Percentiles rank a stretch among this genome's conserved stretches.
Conservation (phyloP, 495 filamentous ascomycete species). For the Xylaria venustula region DNA sequence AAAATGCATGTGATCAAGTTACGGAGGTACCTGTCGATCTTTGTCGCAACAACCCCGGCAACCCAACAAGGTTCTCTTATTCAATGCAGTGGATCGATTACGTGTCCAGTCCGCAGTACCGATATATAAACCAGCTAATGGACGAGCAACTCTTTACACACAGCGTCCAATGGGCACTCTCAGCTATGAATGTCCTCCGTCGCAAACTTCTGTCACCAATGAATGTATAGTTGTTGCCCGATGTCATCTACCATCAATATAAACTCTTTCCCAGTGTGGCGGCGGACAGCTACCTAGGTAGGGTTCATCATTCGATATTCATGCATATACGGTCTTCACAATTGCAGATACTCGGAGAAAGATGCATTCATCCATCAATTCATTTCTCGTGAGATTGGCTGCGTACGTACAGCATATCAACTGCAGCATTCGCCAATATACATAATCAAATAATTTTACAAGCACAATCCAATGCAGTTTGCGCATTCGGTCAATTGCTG, state of each 20-base stretch:
- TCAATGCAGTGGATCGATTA: constrained; percentile 2
- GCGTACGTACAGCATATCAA: constrained; percentile 19
- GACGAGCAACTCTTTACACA: no score
- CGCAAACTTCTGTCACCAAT: no score
- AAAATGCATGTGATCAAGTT: not conserved
- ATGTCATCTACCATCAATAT: no score
- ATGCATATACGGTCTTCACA: not conserved
- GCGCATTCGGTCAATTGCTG: not conserved
- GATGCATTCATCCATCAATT: constrained; percentile 8
- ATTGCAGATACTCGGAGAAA: not conserved
- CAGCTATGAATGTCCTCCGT: no score
- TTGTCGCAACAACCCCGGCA: not conserved
- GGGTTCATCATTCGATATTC: no score
- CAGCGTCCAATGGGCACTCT: no score
- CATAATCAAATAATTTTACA: not conserved
- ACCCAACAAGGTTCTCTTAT: constrained; percentile 6
- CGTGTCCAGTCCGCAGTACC: not conserved
- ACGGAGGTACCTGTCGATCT: not conserved
- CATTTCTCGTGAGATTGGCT: constrained; percentile 6
- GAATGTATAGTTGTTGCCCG: no score
- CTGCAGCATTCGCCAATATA: not conserved
- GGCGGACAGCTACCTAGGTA: no score
- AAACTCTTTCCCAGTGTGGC: no score
- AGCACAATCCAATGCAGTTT: not conserved
- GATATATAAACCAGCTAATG: not conserved